Evolutionary conservation across 75 land plant genomes (phyloP).

Genomic region (Chamaecyparis obtusa): DNA sequence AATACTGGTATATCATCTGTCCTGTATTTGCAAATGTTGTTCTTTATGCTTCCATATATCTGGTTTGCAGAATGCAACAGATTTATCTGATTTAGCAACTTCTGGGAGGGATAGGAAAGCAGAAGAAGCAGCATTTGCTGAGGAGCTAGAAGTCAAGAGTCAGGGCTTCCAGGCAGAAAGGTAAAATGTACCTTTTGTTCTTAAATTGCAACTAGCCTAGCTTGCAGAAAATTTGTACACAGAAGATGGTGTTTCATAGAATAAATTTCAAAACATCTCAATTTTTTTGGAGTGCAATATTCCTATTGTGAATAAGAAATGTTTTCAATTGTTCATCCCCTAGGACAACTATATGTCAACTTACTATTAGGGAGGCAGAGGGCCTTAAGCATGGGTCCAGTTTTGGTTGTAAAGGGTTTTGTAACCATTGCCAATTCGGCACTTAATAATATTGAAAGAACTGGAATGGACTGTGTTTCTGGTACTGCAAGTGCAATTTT

Average conservation of each 20-base stretch:
- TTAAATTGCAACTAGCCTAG: neutral
- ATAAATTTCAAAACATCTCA: neutral
- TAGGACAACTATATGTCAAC: constrained; percentile 79
- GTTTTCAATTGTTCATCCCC: constrained; percentile 85
- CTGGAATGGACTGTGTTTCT: constrained; percentile 97
- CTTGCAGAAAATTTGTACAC: neutral
- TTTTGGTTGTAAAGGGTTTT: constrained; percentile 80
- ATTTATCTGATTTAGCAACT: constrained; percentile 82
- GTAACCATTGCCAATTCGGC: constrained; percentile 93
- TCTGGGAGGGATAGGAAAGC: constrained; percentile 77
- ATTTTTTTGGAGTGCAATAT: constrained; percentile 37
- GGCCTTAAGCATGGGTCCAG: constrained; percentile 15
- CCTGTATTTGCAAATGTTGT: neutral
- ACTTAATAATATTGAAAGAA: constrained; percentile 64
- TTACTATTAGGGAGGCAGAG: constrained; percentile 20
- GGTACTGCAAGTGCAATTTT: constrained; percentile 93
- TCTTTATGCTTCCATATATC: constrained; percentile 6
- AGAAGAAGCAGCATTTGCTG: constrained; percentile 70
- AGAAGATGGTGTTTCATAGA: neutral
- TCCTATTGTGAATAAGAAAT: constrained; percentile 88
- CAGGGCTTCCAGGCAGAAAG: constrained; percentile 77
- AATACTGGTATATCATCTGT: neutral
- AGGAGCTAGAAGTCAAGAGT: constrained; percentile 60
- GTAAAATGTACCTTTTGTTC: constrained; percentile 22
- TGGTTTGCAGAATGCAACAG: constrained; percentile 68